A percentile compares a stretch with the other conserved stretches of the same genome.
These are phyloP conservation scores for Acer campestre DNA, from an alignment of 345 rosid species.

Conservation along the genomic window DNA sequence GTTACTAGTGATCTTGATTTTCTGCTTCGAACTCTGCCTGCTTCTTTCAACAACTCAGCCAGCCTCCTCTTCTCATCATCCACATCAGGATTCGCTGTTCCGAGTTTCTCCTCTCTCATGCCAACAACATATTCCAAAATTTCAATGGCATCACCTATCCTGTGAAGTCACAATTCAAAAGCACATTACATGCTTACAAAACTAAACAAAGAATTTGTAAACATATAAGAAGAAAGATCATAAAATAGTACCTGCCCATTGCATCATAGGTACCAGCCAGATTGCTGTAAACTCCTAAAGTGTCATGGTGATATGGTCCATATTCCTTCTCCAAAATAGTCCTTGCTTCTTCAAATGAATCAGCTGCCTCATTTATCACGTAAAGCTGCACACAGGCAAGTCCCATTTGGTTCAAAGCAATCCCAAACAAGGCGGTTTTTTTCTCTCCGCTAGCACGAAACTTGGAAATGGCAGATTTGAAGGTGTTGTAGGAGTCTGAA, in stretches of 20 bases:
- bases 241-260: conserved; percentile 75
- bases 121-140: conserved; percentile 80
- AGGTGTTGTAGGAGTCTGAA: conserved; percentile 61
- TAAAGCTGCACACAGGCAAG: conserved; percentile 76
- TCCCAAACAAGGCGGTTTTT: conserved; percentile 75
- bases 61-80: conserved; percentile 77
- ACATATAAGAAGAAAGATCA: not conserved
- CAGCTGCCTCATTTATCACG: conserved; percentile 84
- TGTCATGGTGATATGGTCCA: conserved; percentile 93
- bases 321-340: conserved; percentile 75
- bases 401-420: conserved; percentile 90
- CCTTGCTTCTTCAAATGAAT: conserved; percentile 87
- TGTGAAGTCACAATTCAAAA: conserved; percentile 28
- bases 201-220: not conserved
- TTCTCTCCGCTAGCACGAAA: conserved; percentile 82
- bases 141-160: conserved; percentile 91
- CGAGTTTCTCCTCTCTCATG: conserved; percentile 95
- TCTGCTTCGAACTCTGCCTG: conserved; percentile 73
- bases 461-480: conserved; percentile 65
- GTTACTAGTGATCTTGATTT: conserved; percentile 71
- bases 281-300: conserved; percentile 87
- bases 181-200: not conserved
- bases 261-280: conserved; percentile 98
- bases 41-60: conserved; percentile 78
- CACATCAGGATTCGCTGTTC: conserved; percentile 94